Conservation (phyloP, 2,329 filamentous ascomycete genomes). For the Alternaria incomplexa region DNA sequence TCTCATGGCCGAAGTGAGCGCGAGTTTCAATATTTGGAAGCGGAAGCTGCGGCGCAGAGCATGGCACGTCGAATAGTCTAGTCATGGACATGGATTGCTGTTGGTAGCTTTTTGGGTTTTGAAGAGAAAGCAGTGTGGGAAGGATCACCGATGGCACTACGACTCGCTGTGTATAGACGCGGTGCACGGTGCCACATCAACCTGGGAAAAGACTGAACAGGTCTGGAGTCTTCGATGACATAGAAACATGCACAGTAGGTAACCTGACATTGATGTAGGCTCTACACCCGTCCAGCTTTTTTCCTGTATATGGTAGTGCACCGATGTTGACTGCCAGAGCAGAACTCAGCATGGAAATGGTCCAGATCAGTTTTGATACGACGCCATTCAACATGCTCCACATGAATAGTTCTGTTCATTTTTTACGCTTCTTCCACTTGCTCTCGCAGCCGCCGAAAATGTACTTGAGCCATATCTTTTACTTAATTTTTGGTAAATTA, state of each 20-base stretch:
- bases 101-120: too few species aligned
- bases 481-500: too few species aligned
- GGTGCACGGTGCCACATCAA: background rate
- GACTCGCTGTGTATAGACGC: background rate
- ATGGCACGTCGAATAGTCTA: background rate
- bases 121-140: background rate
- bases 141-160: background rate
- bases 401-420: background rate
- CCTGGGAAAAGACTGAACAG: too few species aligned
- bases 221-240: too few species aligned
- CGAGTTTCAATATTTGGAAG: background rate
- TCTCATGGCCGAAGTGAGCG: background rate
- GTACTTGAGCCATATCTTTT: too few species aligned
- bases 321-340: background rate
- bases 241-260: too few species aligned
- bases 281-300: too few species aligned
- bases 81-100: background rate
- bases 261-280: too few species aligned
- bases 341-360: background rate
- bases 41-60: background rate
- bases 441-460: background rate
- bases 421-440: background rate
- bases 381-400: background rate
- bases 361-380: background rate
- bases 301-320: too few species aligned